These are phyloP conservation scores for Silene uniflora DNA, from an alignment of 148 eudicot genomes.

Conservation along the genomic window DNA sequence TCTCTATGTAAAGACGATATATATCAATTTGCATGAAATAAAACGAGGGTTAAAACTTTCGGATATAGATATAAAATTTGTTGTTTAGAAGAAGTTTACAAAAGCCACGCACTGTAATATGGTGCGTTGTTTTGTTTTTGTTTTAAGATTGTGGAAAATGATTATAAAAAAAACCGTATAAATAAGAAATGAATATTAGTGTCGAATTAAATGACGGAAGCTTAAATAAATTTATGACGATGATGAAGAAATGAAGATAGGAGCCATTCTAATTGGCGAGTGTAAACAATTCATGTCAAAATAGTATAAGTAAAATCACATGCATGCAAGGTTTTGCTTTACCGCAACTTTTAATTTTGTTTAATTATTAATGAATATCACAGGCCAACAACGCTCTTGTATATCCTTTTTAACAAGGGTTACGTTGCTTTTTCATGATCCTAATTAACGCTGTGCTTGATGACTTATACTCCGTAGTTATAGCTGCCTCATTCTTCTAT, in stretches of 20 bases:
- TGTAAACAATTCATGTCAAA: background rate
- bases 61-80: background rate
- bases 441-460: constrained; percentile 24
- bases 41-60: no score
- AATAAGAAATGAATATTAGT: background rate
- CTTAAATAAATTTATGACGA: background rate
- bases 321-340: constrained; percentile 30
- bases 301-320: constrained; percentile 33
- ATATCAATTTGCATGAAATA: background rate
- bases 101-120: no score
- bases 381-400: constrained; percentile 49
- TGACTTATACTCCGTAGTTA: background rate
- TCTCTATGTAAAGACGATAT: background rate
- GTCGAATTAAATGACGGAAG: background rate
- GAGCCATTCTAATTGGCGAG: no score
- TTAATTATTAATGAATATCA: constrained; percentile 63
- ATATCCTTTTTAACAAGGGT: constrained; percentile 29
- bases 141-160: no score
- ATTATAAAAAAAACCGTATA: background rate
- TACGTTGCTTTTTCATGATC: constrained; percentile 47
- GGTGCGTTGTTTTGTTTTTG: background rate
- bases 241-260: no score
- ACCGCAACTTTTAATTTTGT: constrained; percentile 25
- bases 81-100: no score
- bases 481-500: constrained; percentile 4